Evolutionary conservation across 371 early-diverging fungal species (phyloP).

Genomic region (Rhizopus arrhizus): DNA sequence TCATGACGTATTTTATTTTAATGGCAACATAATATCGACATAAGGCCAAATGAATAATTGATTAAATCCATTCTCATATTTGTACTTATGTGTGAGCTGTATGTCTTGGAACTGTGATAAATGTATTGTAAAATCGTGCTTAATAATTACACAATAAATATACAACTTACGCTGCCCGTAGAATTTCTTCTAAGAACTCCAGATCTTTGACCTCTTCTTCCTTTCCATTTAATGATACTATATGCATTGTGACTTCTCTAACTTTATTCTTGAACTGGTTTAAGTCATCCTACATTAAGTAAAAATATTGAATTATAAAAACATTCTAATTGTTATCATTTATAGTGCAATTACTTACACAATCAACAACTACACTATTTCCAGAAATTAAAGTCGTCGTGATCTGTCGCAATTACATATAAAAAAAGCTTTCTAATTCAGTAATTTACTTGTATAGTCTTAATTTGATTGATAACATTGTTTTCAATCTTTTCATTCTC

Average conservation of each 20-base stretch:
- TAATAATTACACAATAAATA: neutral
- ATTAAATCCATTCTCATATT: conserved; percentile 13
- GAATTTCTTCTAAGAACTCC: conserved; percentile 8
- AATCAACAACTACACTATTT: too few species aligned
- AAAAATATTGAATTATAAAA: neutral
- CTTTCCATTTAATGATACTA: neutral
- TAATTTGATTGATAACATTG: too few species aligned
- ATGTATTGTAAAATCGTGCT: conserved; percentile 1
- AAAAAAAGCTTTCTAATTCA: too few species aligned
- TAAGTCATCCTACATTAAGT: conserved; percentile 1
- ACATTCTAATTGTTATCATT: neutral
- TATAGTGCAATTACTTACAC: neutral
- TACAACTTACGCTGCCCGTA: neutral
- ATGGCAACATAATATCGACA: neutral
- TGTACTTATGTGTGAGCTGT: neutral
- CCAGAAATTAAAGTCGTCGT: too few species aligned
- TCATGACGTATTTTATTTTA: too few species aligned
- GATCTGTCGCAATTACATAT: too few species aligned
- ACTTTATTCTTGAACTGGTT: conserved; percentile 4
- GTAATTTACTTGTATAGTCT: too few species aligned
- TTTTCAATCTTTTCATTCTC: too few species aligned
- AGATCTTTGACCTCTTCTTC: neutral
- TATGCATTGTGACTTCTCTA: neutral
- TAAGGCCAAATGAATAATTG: conserved; percentile 16
- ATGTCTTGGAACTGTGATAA: neutral